Evolutionary conservation across 139 green algal genomes (phyloP).

Genomic region (Pedinophyceae sp.): DNA sequence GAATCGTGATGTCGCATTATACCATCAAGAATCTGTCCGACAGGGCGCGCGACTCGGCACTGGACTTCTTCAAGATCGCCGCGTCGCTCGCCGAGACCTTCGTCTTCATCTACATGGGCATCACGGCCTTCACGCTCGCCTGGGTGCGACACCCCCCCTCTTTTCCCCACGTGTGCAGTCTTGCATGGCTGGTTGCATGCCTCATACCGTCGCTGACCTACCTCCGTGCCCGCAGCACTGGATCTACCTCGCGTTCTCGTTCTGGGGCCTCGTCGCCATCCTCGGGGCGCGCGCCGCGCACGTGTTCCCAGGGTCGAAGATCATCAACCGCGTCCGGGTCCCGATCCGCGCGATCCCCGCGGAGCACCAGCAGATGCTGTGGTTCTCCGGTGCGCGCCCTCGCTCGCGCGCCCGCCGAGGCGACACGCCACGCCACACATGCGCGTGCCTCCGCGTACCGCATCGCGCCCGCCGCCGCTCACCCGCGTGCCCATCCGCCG

Average conservation of each 20-base stretch:
- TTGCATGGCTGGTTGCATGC: background rate
- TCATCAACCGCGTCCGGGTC: conserved; percentile 27
- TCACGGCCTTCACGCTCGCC: too few species aligned
- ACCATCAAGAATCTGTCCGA: conserved; percentile 39
- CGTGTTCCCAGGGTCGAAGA: conserved; percentile 16
- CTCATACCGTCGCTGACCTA: too few species aligned
- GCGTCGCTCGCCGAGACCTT: conserved; percentile 53
- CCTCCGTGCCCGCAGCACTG: too few species aligned
- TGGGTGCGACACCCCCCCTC: conserved; percentile 2
- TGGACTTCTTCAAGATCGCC: conserved; percentile 33
- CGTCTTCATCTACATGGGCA: conserved; percentile 61
- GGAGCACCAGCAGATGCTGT: conserved; percentile 33
- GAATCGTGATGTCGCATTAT: conserved; percentile 61
- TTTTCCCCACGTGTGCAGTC: background rate
- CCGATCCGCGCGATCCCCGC: conserved; percentile 12
- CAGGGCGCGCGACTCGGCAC: conserved; percentile 21
- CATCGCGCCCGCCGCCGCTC: too few species aligned
- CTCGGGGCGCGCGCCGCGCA: conserved; percentile 27
- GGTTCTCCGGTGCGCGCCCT: conserved; percentile 29
- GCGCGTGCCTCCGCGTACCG: too few species aligned
- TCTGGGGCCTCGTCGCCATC: conserved; percentile 29
- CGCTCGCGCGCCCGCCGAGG: too few species aligned
- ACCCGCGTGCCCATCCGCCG: too few species aligned
- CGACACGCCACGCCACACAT: too few species aligned
- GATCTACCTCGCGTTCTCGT: too few species aligned